These are phyloP conservation scores for Nannochloris sp. DNA, from an alignment of 139 green algal genomes.

Conservation along the genomic window DNA sequence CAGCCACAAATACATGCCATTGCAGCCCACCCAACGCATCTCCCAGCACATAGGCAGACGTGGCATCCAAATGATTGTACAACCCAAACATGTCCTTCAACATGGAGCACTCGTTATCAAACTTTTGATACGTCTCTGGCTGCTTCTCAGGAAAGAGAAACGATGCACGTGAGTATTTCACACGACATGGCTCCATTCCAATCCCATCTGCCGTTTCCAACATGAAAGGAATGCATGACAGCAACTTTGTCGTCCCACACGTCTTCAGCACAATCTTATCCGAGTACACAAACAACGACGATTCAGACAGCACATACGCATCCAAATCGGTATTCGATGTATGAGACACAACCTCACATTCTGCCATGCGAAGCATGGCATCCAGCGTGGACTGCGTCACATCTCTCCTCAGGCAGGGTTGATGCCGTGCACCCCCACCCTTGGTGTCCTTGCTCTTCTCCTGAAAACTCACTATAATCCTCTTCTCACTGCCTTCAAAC, in stretches of 20 bases:
- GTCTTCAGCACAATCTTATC: constrained; percentile 89
- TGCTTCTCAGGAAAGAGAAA: constrained; percentile 93
- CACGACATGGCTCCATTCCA: constrained; percentile 43
- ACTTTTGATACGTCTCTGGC: constrained; percentile 41
- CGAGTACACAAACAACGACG: constrained; percentile 90
- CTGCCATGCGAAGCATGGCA: constrained; percentile 50
- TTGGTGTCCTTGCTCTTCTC: not conserved
- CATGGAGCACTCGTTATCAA: constrained; percentile 62
- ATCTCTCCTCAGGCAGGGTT: constrained; percentile 7
- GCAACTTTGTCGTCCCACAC: constrained; percentile 90
- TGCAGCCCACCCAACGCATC: constrained; percentile 68
- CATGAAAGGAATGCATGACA: constrained; percentile 68
- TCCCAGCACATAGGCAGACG: constrained; percentile 75
- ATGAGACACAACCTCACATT: constrained; percentile 88
- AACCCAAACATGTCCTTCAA: constrained; percentile 55
- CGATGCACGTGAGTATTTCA: constrained; percentile 82
- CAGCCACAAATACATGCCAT: constrained; percentile 91
- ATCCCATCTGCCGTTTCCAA: constrained; percentile 57
- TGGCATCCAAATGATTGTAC: constrained; percentile 44
- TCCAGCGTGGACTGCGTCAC: constrained; percentile 37
- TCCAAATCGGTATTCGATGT: constrained; percentile 71
- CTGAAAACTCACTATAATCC: constrained; percentile 77
- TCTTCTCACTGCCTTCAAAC: constrained; percentile 94
- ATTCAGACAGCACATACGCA: constrained; percentile 96
- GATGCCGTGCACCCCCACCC: no score